phyloP scores from a whole-genome alignment of 2,329 filamentous ascomycete genomes.

The Colletotrichum sp. region DNA sequence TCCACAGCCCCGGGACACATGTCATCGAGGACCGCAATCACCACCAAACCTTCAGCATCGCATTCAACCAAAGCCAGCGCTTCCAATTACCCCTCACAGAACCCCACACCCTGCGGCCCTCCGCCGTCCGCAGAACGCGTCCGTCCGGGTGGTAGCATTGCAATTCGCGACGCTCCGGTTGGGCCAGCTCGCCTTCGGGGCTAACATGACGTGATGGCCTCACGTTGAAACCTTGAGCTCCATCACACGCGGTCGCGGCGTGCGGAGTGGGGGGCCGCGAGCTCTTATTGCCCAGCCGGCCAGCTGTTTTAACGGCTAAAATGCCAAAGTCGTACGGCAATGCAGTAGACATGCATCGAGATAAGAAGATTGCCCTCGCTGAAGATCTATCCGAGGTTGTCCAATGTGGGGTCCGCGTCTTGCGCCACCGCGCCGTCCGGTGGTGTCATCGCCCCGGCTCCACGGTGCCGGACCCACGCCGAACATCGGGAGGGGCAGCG shows the following conservation, averaged over 20 bases:
- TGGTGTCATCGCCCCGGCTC: constrained; percentile 21
- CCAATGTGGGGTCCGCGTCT: neutral
- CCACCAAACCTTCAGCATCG: neutral
- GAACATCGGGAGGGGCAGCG: constrained; percentile 18
- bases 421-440: constrained; percentile 19
- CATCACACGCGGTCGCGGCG: neutral
- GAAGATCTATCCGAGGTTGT: neutral
- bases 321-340: neutral
- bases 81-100: neutral
- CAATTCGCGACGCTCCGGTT: neutral
- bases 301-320: neutral
- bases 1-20: neutral
- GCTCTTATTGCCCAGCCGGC: neutral
- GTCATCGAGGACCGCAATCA: neutral
- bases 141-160: neutral
- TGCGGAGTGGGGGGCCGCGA: neutral
- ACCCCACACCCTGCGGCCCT: neutral
- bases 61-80: neutral
- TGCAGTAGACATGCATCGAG: neutral
- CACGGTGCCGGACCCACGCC: constrained; percentile 18
- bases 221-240: neutral
- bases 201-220: constrained; percentile 23
- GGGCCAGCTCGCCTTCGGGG: constrained; percentile 11
- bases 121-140: neutral
- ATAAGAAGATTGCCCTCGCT: neutral